These are phyloP conservation scores for Aspergillus sojae DNA, from an alignment of 2,329 filamentous ascomycete species.

Conservation along the genomic window DNA sequence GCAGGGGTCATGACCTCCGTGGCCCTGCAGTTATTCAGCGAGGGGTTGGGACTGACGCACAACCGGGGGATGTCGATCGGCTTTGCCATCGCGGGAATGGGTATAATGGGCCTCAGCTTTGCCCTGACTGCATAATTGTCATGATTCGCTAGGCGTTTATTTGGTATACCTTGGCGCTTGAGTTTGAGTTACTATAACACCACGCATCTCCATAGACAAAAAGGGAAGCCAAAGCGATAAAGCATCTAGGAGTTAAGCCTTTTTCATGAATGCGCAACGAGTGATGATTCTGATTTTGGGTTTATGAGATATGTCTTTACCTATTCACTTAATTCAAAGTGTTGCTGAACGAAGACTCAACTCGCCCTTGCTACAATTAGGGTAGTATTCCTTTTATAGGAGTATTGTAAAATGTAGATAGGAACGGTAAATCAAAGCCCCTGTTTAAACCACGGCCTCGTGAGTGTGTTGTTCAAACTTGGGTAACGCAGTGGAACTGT, in stretches of 20 bases:
- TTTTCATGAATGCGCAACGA: slow-evolving; percentile 14
- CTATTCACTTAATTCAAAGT: background rate
- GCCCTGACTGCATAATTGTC: slow-evolving; percentile 68
- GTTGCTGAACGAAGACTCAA: background rate
- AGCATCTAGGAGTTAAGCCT: slow-evolving; percentile 10
- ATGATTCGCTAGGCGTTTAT: background rate
- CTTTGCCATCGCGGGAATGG: slow-evolving; percentile 66
- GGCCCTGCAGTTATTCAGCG: slow-evolving; percentile 82
- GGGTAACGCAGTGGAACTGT: too few species aligned
- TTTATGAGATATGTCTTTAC: slow-evolving; percentile 12
- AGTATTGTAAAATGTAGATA: background rate
- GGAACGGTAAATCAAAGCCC: background rate
- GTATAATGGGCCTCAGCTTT: slow-evolving; percentile 79
- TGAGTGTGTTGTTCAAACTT: background rate
- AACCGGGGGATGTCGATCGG: slow-evolving; percentile 40
- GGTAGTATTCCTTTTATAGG: background rate
- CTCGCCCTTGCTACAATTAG: background rate
- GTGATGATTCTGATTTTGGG: slow-evolving; percentile 15
- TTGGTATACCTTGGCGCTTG: background rate
- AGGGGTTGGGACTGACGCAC: slow-evolving; percentile 75
- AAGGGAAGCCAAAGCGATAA: background rate
- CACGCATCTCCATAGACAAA: background rate
- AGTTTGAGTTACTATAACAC: background rate
- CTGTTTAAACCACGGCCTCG: background rate
- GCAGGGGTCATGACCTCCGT: slow-evolving; percentile 96